Percentiles rank a stretch among this genome's conserved stretches.
phyloP scores from a whole-genome alignment of 805 yeast genomes.

The Zygosaccharomyces siamensis region DNA sequence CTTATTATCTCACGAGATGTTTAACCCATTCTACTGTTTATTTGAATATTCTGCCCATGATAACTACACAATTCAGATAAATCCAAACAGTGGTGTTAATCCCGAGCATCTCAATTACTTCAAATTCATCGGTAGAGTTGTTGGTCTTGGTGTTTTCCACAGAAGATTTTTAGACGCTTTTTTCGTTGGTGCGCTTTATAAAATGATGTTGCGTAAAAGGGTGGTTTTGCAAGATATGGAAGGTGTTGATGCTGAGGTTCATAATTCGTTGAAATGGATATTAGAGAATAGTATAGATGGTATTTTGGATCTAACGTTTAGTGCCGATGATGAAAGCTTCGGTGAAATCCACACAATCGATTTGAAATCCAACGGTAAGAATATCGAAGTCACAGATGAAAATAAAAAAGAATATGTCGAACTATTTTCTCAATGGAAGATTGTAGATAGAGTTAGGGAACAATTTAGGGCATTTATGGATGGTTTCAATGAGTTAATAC shows the following conservation, averaged over 20 bases:
- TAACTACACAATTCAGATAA: conserved; percentile 94
- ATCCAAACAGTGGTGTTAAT: conserved; percentile 93
- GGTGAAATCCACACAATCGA: conserved; percentile 90
- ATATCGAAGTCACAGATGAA: conserved; percentile 89
- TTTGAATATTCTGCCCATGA: conserved; percentile 98
- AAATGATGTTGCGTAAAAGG: conserved; percentile 94
- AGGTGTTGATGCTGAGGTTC: conserved; percentile 96
- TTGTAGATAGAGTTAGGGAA: conserved; percentile 85
- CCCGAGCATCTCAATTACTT: conserved; percentile 98
- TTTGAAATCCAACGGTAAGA: conserved; percentile 80
- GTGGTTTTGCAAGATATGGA: conserved; percentile 96
- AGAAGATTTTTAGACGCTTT: conserved; percentile 96
- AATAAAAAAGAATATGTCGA: conserved; percentile 95
- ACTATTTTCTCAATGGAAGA: conserved; percentile 92
- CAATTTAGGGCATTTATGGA: conserved; percentile 95
- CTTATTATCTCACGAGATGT: conserved; percentile 95
- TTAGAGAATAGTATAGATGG: conserved; percentile 90
- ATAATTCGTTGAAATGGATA: conserved; percentile 92
- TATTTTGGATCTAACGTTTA: conserved; percentile 80
- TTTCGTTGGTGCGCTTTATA: conserved; percentile 96
- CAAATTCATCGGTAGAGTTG: conserved; percentile 97
- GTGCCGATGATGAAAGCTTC: conserved; percentile 87
- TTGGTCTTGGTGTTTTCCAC: conserved; percentile 97
- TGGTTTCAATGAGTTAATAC: conserved; percentile 95
- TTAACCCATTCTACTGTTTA: conserved; percentile 94